These are phyloP conservation scores for Hygrophorus pudorinus DNA, from an alignment of 768 basidiomycete species.

Conservation along the genomic window DNA sequence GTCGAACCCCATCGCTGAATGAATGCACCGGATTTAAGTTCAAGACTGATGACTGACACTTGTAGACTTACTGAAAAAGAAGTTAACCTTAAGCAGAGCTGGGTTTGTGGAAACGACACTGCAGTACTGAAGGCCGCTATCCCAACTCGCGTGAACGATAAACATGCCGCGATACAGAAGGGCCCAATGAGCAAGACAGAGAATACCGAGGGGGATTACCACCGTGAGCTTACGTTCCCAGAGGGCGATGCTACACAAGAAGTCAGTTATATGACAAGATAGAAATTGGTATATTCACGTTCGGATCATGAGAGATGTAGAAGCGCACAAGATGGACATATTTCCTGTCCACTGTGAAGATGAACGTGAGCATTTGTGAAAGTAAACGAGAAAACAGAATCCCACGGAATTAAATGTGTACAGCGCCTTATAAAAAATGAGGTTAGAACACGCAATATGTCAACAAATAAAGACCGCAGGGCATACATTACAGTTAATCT, in stretches of 20 bases:
- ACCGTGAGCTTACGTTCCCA: conserved; percentile 55
- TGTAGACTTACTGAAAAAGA: conserved; percentile 55
- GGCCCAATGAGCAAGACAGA: conserved; percentile 56
- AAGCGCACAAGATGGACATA: conserved; percentile 54
- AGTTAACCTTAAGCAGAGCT: conserved; percentile 49
- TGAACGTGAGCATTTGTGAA: conserved; percentile 2
- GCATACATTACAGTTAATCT: conserved; percentile 56
- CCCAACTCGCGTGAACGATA: conserved; percentile 50
- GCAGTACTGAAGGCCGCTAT: conserved; percentile 29
- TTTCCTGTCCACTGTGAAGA: conserved; percentile 46
- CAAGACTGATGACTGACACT: neutral
- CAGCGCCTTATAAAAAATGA: conserved; percentile 32
- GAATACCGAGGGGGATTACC: conserved; percentile 36
- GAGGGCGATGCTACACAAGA: conserved; percentile 43
- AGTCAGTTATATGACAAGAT: conserved; percentile 4
- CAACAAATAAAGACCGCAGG: neutral
- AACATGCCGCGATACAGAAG: conserved; percentile 64
- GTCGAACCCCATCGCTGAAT: conserved; percentile 60
- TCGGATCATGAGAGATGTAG: conserved; percentile 61
- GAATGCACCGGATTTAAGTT: conserved; percentile 2
- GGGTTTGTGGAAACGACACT: conserved; percentile 44
- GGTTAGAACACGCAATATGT: neutral
- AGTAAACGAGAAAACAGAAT: neutral
- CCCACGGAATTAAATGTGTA: conserved; percentile 59
- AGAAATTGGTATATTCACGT: conserved; percentile 33